Evolutionary conservation across 1,284 basidiomycete species (phyloP), one percentile per base, ranked within the genome.

Genomic region (Leccinum fallax): DNA sequence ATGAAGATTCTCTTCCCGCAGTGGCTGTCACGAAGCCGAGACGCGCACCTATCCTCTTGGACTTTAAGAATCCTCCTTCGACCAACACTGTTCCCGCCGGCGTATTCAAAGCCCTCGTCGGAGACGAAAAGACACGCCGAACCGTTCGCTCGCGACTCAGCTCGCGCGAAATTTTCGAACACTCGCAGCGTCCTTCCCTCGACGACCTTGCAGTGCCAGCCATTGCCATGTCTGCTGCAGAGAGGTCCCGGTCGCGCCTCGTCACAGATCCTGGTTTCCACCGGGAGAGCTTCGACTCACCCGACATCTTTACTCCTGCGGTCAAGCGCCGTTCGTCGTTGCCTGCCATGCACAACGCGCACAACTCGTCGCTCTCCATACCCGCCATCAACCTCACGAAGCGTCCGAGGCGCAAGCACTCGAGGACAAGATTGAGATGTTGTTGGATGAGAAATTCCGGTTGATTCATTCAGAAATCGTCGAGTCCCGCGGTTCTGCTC

Each of bases 41-140:
- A 73, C 86, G 90, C 53, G 85, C 90, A 10, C 90, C 92, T 3
- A 87, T 93, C 58, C 90, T 90, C 9, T 78, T 93, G 58, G 90
- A 93, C 71, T 93, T 93, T 78, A 92, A 86, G 70, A 87, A 90
- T 66, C 81, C 89, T 30, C 78, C 86, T 2, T 85, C 87, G 15
- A 85, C 79, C 26, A 91, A 90, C 68, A 93, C 89, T 16, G 88
- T 93, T 15, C 92, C 91, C 24, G 92, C 92, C 48, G 90, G 90
- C 4, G 71, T 93, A 61, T 93, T 93, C 83, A 93, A 93, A 76
- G 88, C 90, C 11, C 79, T 92, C 58, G 85, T 83, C 28, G 79
- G 77, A 56, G 84, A 92, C 57, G 89, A 90, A 63, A 81, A 87
- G 52, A 87, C 87, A 3, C 83, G 89, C 58, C 79, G 84, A 49